Base-by-base conservation (phyloP, 768 basidiomycete species). In the Macrocybe gigantea region DNA sequence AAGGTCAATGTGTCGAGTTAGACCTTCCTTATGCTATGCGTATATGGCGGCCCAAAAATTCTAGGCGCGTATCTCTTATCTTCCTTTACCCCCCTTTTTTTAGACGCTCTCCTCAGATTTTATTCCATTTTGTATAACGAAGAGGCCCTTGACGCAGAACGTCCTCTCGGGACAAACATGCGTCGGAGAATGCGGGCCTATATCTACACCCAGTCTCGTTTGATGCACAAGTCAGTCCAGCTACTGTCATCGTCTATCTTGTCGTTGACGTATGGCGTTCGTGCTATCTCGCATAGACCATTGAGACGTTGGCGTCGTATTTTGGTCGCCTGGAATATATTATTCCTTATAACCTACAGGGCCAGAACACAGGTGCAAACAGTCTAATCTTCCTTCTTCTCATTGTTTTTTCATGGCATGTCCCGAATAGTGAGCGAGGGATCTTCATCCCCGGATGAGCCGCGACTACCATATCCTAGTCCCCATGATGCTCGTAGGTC, bases 311-410 rank as follows among this genome's bases (percentile, higher is more conserved):
- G 33, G 71, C 73, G 8, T 62, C 69, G 10, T 74, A 77, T 35
- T 91, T 90, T 57, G 88, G 88, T 31, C 61, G 67, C 5, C 56
- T 91, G 22, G 88, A 90, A 55, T 66, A 67, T 34, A 79, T 89
- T 52, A 58, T 56, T 7, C 56, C 62, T 7, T 71, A 66, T 22
- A 22, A 22, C 22, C 22, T 22, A 22, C 22, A 22, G 4, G 22
- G 22, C 22, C 22, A 22, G 22, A 22, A 22, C 4, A 22, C 22
- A 22, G 22, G 22, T 22, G 22, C 22, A 22, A 22, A 22, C 22
- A 22, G 22, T 22, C 22, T 22, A 4, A 2, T 22, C 38, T 33
- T 41, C 33, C 44, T 40, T 40, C 43, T 33, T 51, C 59, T 62
- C 58, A 22, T 52, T 44, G 51, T 33, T 39, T n/a, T 37, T 35